phyloP scores from a whole-genome alignment of 73 alveolate species.

The Symbiodinium natans region DNA sequence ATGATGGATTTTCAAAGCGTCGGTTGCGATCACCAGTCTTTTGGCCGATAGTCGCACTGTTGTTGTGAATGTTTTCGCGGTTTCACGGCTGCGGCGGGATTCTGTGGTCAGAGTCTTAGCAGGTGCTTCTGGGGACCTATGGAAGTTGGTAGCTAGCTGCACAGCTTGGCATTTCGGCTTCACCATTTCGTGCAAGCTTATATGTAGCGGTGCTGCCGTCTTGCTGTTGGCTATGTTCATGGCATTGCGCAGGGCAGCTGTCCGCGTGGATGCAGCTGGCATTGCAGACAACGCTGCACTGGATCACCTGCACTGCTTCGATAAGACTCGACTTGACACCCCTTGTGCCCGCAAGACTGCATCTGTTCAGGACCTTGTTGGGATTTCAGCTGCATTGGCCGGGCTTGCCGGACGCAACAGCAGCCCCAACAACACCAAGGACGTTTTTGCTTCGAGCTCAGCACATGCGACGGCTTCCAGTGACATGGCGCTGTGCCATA shows the following conservation, averaged over 20 bases:
- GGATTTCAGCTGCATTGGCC: constrained; percentile 41
- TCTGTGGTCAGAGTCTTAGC: too few species aligned
- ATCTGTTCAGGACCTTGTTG: constrained; percentile 4
- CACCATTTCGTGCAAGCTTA: too few species aligned
- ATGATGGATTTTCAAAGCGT: too few species aligned
- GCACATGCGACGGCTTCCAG: background rate
- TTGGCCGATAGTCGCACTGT: too few species aligned
- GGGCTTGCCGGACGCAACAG: constrained; percentile 24
- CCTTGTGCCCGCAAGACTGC: background rate
- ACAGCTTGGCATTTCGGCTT: too few species aligned
- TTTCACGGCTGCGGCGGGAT: too few species aligned
- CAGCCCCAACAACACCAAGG: constrained; percentile 24
- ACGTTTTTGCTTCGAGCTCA: background rate
- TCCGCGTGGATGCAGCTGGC: background rate
- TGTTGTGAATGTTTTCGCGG: too few species aligned
- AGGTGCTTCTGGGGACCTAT: too few species aligned
- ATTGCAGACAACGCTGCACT: background rate
- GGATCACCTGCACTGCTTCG: background rate
- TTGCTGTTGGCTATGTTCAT: too few species aligned
- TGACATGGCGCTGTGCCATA: background rate
- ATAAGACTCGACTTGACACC: background rate
- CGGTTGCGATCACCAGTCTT: too few species aligned
- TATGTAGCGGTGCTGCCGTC: too few species aligned
- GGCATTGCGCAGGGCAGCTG: background rate
- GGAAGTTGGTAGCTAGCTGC: too few species aligned